Conservation (phyloP, 1,139 yeast genomes). For the Magnusiomyces starmeri region DNA sequence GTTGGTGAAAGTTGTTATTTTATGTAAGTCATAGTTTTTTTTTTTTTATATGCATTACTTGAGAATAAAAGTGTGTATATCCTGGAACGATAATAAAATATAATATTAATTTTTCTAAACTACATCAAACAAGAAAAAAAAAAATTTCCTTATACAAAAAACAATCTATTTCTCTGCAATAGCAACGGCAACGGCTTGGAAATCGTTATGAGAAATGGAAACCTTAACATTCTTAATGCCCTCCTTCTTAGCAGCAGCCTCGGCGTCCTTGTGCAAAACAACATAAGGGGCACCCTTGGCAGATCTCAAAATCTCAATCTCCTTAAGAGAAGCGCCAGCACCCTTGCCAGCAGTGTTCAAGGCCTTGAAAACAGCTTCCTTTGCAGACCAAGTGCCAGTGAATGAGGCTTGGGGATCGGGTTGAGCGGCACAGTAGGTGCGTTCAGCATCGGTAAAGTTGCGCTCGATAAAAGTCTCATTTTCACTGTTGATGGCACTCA, state of each 20-base stretch:
- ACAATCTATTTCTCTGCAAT: conserved; percentile 46
- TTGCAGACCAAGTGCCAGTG: conserved; percentile 99
- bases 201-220: conserved; percentile 91
- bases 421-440: conserved; percentile 56
- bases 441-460: conserved; percentile 79
- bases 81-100: no score
- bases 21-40: no score
- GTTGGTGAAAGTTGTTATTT: no score
- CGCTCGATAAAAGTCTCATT: conserved; percentile 87
- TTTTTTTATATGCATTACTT: no score
- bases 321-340: conserved; percentile 88
- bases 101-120: no score
- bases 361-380: conserved; percentile 97
- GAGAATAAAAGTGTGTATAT: no score
- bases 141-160: neutral
- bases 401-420: conserved; percentile 81
- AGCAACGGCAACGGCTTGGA: conserved; percentile 97
- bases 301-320: conserved; percentile 78
- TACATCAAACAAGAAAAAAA: no score
- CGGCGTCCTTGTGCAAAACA: conserved; percentile 65
- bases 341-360: conserved; percentile 85
- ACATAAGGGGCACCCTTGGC: conserved; percentile 79
- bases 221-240: conserved; percentile 72
- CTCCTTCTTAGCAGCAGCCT: conserved; percentile 58
- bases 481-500: conserved; percentile 69